Conservation (phyloP, 768 basidiomycete genomes). For the Termitomyces sp. region DNA sequence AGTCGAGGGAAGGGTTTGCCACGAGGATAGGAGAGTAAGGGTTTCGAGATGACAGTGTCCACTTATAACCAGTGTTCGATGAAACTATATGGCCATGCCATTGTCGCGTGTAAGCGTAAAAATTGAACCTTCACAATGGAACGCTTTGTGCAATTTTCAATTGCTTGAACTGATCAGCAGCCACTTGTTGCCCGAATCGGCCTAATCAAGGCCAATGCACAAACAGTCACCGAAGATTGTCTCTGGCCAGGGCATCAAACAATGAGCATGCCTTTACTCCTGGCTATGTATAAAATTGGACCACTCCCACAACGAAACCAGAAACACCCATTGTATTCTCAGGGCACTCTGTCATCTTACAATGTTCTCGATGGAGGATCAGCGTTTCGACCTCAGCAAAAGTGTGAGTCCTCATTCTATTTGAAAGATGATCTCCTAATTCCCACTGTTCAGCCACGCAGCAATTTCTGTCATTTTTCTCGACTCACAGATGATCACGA, state of each 20-base stretch:
- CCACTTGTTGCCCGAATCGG: neutral
- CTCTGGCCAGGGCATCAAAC: constrained; percentile 6
- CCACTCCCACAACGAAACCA: neutral
- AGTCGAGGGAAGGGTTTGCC: neutral
- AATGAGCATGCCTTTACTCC: constrained; percentile 3
- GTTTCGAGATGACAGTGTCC: neutral
- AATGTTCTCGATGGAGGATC: constrained; percentile 19
- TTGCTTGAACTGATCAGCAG: neutral
- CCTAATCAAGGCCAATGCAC: constrained; percentile 2
- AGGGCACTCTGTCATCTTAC: constrained; percentile 1
- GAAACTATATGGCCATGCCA: constrained; percentile 9
- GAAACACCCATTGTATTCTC: neutral
- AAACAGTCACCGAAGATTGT: neutral
- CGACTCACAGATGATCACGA: neutral
- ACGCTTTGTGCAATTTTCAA: constrained; percentile 1
- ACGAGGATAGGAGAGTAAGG: constrained; percentile 7
- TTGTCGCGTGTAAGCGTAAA: constrained; percentile 8
- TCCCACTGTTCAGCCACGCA: neutral
- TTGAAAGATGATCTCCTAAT: neutral
- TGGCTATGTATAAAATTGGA: constrained; percentile 4
- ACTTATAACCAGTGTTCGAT: constrained; percentile 6
- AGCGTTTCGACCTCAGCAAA: constrained; percentile 22
- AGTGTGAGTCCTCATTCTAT: constrained; percentile 12
- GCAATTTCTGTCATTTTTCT: neutral
- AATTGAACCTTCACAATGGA: constrained; percentile 6